phyloP scores from a whole-genome alignment of 768 basidiomycete genomes.

The Glaciozyma martinii region DNA sequence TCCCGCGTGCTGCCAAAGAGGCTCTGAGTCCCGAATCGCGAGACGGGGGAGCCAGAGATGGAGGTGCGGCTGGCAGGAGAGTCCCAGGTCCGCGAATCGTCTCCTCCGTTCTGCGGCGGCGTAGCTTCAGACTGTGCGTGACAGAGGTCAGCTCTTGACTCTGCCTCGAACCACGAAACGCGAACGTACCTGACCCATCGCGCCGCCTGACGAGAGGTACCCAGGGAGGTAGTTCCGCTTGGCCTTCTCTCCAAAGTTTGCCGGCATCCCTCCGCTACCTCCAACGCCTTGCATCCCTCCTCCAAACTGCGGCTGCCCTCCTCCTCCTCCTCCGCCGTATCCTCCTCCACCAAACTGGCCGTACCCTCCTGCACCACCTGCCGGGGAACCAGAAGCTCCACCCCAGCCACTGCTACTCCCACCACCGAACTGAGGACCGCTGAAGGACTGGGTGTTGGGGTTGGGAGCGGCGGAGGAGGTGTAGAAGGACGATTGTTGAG shows the following conservation, averaged over 20 bases:
- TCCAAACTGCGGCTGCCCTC: slow-evolving; percentile 7
- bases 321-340: neutral
- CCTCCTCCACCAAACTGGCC: slow-evolving; percentile 9
- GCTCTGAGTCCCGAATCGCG: slow-evolving; percentile 18
- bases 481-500: neutral
- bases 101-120: slow-evolving; percentile 10
- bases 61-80: slow-evolving; percentile 17
- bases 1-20: slow-evolving; percentile 13
- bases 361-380: slow-evolving; percentile 1
- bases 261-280: slow-evolving; percentile 2
- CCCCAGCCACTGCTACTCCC: slow-evolving; percentile 4
- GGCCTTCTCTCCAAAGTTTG: slow-evolving; percentile 9
- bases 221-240: slow-evolving; percentile 25
- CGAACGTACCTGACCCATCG: slow-evolving; percentile 11
- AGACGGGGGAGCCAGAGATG: slow-evolving; percentile 19
- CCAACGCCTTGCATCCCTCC: neutral
- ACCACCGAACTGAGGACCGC: slow-evolving; percentile 21
- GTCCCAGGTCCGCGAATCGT: slow-evolving; percentile 17
- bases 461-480: neutral
- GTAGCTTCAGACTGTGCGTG: slow-evolving; percentile 18
- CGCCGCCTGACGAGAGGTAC: slow-evolving; percentile 15
- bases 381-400: neutral
- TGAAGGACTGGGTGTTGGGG: neutral
- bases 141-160: neutral
- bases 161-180: neutral